Evolutionary conservation across 768 basidiomycete genomes (phyloP).

Genomic region (Suillus subluteus): DNA sequence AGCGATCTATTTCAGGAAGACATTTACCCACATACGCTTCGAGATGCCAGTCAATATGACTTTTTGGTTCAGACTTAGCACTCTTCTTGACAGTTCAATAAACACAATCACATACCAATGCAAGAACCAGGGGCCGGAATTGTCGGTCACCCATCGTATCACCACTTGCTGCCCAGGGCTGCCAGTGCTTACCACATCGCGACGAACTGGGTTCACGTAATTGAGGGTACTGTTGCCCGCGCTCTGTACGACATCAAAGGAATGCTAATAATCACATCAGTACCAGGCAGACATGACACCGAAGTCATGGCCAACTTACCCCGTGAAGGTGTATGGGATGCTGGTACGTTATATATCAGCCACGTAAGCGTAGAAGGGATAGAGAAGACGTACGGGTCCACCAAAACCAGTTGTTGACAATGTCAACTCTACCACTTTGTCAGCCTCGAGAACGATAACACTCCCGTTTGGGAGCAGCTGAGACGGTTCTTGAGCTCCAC

Average conservation of each 20-base stretch:
- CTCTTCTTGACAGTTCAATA: neutral
- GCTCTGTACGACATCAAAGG: constrained; percentile 19
- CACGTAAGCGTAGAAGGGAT: neutral
- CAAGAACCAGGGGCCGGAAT: constrained; percentile 57
- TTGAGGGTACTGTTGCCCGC: constrained; percentile 15
- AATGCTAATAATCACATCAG: constrained; percentile 6
- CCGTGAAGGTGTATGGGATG: constrained; percentile 38
- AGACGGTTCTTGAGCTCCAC: constrained; percentile 34
- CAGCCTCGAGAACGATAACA: constrained; percentile 42
- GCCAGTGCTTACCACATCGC: constrained; percentile 43
- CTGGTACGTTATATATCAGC: neutral
- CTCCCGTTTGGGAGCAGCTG: constrained; percentile 42
- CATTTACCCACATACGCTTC: constrained; percentile 15
- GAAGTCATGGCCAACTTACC: constrained; percentile 16
- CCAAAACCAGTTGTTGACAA: neutral
- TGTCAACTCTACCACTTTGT: constrained; percentile 40
- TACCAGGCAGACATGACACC: neutral
- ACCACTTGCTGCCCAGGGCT: constrained; percentile 42
- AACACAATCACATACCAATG: constrained; percentile 21
- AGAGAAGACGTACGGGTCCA: neutral
- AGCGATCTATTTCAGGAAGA: neutral
- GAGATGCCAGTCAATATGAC: constrained; percentile 27
- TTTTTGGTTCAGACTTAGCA: constrained; percentile 6
- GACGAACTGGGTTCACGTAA: constrained; percentile 25
- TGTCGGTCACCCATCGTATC: constrained; percentile 64